A percentile compares a stretch with the other conserved stretches of the same genome.
phyloP scores from a whole-genome alignment of 495 filamentous ascomycete genomes.

The Trichoderma virens region DNA sequence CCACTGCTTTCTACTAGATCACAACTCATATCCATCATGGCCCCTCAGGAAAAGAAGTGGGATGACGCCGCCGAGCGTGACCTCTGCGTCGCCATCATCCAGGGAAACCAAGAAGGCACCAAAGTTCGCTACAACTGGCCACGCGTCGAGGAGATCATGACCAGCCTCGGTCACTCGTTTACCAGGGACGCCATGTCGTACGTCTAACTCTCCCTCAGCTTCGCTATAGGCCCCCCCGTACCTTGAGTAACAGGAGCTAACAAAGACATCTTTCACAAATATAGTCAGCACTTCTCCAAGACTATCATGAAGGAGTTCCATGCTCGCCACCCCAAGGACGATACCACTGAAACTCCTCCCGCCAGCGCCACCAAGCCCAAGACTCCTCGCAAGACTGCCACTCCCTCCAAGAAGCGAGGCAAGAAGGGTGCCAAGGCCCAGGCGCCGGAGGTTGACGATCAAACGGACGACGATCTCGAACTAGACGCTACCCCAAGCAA shows the following conservation, averaged over 20 bases:
- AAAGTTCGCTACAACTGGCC: background rate
- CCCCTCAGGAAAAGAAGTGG: constrained; percentile 10
- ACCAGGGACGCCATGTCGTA: constrained; percentile 10
- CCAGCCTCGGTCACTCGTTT: background rate
- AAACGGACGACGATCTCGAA: background rate
- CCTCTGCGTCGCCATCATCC: constrained; percentile 8
- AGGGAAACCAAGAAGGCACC: background rate
- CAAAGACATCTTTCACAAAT: background rate
- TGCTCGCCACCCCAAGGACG: background rate
- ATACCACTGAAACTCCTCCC: background rate
- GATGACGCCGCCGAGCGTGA: background rate
- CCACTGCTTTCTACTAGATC: no score
- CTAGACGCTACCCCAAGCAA: background rate
- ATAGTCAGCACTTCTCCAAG: constrained; percentile 9
- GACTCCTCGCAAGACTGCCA: background rate
- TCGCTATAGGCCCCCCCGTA: background rate
- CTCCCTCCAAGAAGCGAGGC: background rate
- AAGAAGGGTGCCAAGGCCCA: background rate
- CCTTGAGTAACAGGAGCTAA: background rate
- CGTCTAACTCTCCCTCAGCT: background rate
- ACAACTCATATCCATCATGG: background rate
- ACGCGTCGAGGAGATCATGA: background rate
- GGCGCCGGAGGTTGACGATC: background rate
- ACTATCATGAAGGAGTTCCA: constrained; percentile 2
- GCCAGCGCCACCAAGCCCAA: background rate